phyloP scores from a whole-genome alignment of 2,329 filamentous ascomycete genomes.

The Fusarium proliferatum region DNA sequence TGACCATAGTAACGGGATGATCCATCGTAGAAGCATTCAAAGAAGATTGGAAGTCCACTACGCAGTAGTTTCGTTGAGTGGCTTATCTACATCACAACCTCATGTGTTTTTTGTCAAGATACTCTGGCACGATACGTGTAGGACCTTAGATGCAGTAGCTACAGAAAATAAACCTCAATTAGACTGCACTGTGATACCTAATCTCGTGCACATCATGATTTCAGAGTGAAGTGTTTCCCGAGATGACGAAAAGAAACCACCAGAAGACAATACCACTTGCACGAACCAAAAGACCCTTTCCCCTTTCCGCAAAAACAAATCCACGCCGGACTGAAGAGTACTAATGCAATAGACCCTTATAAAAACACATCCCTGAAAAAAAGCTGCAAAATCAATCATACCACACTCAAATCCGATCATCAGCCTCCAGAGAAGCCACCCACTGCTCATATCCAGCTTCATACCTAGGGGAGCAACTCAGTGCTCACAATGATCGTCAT shows the following conservation, averaged over 20 bases:
- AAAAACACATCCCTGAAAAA: not conserved
- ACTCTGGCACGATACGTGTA: rapidly evolving
- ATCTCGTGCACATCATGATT: not conserved
- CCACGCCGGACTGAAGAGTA: too few species aligned
- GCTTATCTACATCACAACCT: rapidly evolving
- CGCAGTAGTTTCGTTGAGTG: rapidly evolving
- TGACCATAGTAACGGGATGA: not conserved
- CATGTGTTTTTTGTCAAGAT: not conserved
- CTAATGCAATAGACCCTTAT: too few species aligned
- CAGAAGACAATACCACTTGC: not conserved
- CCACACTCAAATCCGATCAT: not conserved
- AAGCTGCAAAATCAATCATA: not conserved
- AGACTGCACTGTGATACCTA: not conserved
- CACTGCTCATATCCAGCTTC: not conserved
- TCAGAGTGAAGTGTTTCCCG: not conserved
- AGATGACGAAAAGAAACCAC: not conserved
- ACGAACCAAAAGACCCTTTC: not conserved
- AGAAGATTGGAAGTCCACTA: not conserved
- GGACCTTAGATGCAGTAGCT: rapidly evolving
- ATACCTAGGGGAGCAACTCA: not conserved
- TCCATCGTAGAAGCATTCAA: not conserved
- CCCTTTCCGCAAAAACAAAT: not conserved
- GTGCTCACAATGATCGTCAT: not conserved
- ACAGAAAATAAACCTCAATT: not conserved
- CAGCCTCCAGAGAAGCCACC: not conserved